Conservation (phyloP, 257 asterid species). For the Plantago ovata region DNA sequence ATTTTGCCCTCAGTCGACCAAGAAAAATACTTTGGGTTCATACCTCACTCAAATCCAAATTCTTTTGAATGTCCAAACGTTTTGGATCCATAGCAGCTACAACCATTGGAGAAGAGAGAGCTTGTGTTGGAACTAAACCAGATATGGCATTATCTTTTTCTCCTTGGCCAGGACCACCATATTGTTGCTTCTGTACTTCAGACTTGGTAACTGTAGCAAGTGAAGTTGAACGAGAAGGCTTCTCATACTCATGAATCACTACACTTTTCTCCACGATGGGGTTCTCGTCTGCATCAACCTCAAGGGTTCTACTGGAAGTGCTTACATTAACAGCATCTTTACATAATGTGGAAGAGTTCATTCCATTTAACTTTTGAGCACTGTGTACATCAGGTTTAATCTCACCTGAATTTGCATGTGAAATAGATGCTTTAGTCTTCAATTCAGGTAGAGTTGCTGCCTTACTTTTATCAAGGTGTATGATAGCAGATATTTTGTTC, state of each 20-base stretch:
- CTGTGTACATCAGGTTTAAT: slow-evolving; percentile 30
- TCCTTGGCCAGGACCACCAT: slow-evolving; percentile 22
- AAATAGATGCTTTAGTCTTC: slow-evolving; percentile 58
- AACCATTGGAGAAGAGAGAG: slow-evolving; percentile 36
- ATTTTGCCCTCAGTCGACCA: too few relatives aligned
- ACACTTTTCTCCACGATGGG: slow-evolving; percentile 78
- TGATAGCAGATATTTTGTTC: slow-evolving; percentile 72
- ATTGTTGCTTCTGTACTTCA: slow-evolving; percentile 22
- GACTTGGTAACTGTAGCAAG: slow-evolving; percentile 35
- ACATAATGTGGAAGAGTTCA: slow-evolving; percentile 20
- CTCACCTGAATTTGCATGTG: slow-evolving; percentile 29
- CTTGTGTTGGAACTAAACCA: slow-evolving; percentile 35
- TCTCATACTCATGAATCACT: slow-evolving; percentile 71
- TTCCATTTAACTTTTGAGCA: slow-evolving; percentile 22
- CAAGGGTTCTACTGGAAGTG: slow-evolving; percentile 25
- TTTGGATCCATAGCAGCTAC: slow-evolving; percentile 33
- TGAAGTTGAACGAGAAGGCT: slow-evolving; percentile 40
- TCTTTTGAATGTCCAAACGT: slow-evolving; percentile 30
- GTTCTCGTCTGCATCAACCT: slow-evolving; percentile 55
- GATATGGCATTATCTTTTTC: slow-evolving; percentile 29
- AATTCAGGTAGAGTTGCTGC: slow-evolving; percentile 83
- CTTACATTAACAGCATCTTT: slow-evolving; percentile 30
- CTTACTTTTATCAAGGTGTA: slow-evolving; percentile 72
- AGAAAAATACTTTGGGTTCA: too few relatives aligned
- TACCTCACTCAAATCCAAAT: slow-evolving; percentile 49